A percentile compares a stretch with the other conserved stretches of the same genome.
Evolutionary conservation across 208 protist genomes (phyloP).

Genomic region (Leishmania tropica): DNA sequence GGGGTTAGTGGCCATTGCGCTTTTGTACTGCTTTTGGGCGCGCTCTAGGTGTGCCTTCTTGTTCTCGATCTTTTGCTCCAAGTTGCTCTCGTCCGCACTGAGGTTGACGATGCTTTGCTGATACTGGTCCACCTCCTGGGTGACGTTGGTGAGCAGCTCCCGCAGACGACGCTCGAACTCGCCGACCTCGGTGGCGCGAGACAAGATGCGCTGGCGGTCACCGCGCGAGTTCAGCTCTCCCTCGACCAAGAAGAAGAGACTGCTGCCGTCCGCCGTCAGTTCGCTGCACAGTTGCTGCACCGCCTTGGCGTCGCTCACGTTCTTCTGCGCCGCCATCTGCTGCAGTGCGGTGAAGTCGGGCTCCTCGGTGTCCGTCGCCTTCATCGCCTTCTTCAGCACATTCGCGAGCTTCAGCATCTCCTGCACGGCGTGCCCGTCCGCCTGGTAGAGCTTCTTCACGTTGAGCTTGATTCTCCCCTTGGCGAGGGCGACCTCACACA

Average conservation of each 20-base stretch:
- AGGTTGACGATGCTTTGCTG: constrained; percentile 88
- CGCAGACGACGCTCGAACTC: constrained; percentile 92
- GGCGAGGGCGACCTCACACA: constrained; percentile 79
- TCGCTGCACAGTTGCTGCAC: constrained; percentile 92
- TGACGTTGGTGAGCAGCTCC: constrained; percentile 69
- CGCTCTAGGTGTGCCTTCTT: constrained; percentile 94
- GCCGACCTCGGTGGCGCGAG: constrained; percentile 84
- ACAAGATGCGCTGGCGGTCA: constrained; percentile 83
- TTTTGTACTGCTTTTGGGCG: constrained; percentile 90
- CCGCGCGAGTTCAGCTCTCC: constrained; percentile 69
- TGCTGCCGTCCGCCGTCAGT: constrained; percentile 86
- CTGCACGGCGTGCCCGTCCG: constrained; percentile 95
- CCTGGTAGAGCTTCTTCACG: constrained; percentile 95
- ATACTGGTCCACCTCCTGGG: constrained; percentile 84
- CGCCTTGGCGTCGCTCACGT: constrained; percentile 81
- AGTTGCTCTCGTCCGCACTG: constrained; percentile 87
- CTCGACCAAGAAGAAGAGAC: constrained; percentile 89
- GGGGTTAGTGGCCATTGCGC: constrained; percentile 90
- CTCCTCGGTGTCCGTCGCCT: constrained; percentile 73
- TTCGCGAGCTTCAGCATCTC: constrained; percentile 96
- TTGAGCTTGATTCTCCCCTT: constrained; percentile 95
- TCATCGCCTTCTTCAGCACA: constrained; percentile 90
- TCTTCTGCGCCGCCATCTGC: constrained; percentile 87
- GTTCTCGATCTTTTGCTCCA: constrained; percentile 96
- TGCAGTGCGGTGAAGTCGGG: constrained; percentile 75